A percentile compares a stretch with the other conserved stretches of the same genome.
Conservation (phyloP, 352 stramenopile species). For the Phytophthora sansomeana region DNA sequence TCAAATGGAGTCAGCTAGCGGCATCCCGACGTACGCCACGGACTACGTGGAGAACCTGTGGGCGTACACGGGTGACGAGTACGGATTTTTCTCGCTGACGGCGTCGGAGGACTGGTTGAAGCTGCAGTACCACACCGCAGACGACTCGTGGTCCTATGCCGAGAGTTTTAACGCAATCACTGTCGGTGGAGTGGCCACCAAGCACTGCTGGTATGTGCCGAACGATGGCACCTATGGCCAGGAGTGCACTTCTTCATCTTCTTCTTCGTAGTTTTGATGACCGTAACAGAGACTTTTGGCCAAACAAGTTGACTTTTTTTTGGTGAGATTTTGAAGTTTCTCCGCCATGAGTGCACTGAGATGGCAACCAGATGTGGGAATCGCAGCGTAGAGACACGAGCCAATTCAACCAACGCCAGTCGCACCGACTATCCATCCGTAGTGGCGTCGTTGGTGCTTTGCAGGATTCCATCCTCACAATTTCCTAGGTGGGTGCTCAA, state of each 20-base stretch:
- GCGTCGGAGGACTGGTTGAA: slow-evolving; percentile 72
- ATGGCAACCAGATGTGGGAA: slow-evolving; percentile 7
- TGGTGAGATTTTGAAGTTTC: background rate
- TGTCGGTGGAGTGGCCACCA: slow-evolving; percentile 52
- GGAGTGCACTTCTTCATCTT: slow-evolving; percentile 37
- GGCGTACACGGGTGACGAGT: slow-evolving; percentile 59
- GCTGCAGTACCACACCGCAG: slow-evolving; percentile 69
- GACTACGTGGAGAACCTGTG: slow-evolving; percentile 65
- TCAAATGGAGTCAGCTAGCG: slow-evolving; percentile 67
- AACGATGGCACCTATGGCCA: slow-evolving; percentile 42
- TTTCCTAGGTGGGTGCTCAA: too few species aligned
- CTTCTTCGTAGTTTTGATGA: slow-evolving; percentile 21
- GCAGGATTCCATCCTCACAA: background rate
- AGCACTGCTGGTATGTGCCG: slow-evolving; percentile 80
- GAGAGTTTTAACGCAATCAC: slow-evolving; percentile 52
- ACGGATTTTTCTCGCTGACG: slow-evolving; percentile 66
- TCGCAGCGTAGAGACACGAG: slow-evolving; percentile 28
- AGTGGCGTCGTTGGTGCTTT: slow-evolving; percentile 20
- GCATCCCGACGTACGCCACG: slow-evolving; percentile 59
- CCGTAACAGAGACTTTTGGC: too few species aligned
- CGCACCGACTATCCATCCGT: slow-evolving; percentile 21
- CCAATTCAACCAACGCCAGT: slow-evolving; percentile 14
- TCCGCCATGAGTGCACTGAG: background rate
- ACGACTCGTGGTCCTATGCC: slow-evolving; percentile 56
- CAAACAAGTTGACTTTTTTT: too few species aligned